phyloP scores from a whole-genome alignment of 2,329 filamentous ascomycete species.

The Dactylellina haptotyla region DNA sequence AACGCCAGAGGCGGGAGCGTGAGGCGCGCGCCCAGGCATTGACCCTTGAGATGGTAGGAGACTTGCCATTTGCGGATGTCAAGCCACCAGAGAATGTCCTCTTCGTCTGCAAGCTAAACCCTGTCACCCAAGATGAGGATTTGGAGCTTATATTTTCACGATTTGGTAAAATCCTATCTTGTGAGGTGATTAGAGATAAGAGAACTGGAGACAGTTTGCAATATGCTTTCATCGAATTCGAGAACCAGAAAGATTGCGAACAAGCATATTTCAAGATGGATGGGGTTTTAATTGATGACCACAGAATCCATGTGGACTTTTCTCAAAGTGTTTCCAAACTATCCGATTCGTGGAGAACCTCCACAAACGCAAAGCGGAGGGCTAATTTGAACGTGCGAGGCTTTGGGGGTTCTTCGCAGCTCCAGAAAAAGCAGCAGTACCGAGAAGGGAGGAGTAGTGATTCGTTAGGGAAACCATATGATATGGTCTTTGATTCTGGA shows the following conservation, averaged over 20 bases:
- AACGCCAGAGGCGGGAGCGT: slow-evolving; percentile 82
- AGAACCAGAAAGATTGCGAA: slow-evolving; percentile 91
- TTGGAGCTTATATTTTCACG: slow-evolving; percentile 95
- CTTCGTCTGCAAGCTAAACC: slow-evolving; percentile 98
- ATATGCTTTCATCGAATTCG: slow-evolving; percentile 97
- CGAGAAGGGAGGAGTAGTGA: slow-evolving; percentile 70
- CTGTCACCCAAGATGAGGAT: slow-evolving; percentile 93
- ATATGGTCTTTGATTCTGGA: slow-evolving; percentile 82
- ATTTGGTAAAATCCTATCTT: slow-evolving; percentile 93
- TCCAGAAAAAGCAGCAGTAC: slow-evolving; percentile 93
- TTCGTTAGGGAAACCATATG: slow-evolving; percentile 66
- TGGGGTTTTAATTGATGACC: slow-evolving; percentile 93
- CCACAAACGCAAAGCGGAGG: slow-evolving; percentile 81
- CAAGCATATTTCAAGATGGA: slow-evolving; percentile 99
- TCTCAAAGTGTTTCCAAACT: slow-evolving; percentile 91
- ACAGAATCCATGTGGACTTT: slow-evolving; percentile 97
- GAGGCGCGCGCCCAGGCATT: slow-evolving; percentile 93
- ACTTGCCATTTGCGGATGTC: slow-evolving; percentile 95
- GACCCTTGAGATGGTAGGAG: slow-evolving; percentile 96
- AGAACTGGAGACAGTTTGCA: slow-evolving; percentile 94
- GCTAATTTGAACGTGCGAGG: slow-evolving; percentile 72
- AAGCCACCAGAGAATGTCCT: slow-evolving; percentile 96
- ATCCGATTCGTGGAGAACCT: slow-evolving; percentile 86
- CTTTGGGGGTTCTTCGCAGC: slow-evolving; percentile 86
- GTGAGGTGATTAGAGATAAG: slow-evolving; percentile 93